These are phyloP conservation scores for Xylaria sp. DNA, from an alignment of 2,329 filamentous ascomycete species.

Conservation along the genomic window DNA sequence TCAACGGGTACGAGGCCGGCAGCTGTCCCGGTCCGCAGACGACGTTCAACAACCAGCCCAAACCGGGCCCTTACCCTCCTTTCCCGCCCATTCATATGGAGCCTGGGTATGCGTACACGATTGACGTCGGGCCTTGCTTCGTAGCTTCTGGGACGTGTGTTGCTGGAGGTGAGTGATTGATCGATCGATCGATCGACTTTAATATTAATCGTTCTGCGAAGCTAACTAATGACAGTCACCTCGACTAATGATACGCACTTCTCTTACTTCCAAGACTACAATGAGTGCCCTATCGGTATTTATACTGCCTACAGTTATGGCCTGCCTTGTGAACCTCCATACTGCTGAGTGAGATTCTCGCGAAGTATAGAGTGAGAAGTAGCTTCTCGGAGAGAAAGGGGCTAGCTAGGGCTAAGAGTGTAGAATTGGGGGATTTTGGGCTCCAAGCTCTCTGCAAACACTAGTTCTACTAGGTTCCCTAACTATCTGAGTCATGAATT, in stretches of 20 bases:
- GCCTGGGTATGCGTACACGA: slow-evolving; percentile 49
- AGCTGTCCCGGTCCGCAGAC: slow-evolving; percentile 48
- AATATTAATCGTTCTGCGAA: too few relatives aligned
- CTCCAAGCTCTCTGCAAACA: too few relatives aligned
- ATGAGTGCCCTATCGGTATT: slow-evolving; percentile 48
- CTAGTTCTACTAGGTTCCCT: too few relatives aligned
- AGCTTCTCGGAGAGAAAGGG: too few relatives aligned
- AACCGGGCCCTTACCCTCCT: slow-evolving; percentile 42
- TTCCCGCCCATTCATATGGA: slow-evolving; percentile 51
- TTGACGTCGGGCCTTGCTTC: slow-evolving; percentile 50
- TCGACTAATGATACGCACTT: slow-evolving; percentile 50
- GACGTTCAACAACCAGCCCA: slow-evolving; percentile 49
- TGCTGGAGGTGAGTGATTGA: slow-evolving; percentile 45
- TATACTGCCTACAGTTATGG: slow-evolving; percentile 49
- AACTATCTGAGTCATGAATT: too few relatives aligned
- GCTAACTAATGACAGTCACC: slow-evolving; percentile 42
- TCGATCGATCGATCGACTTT: neutral
- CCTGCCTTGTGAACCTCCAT: slow-evolving; percentile 42
- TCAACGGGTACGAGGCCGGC: slow-evolving; percentile 47
- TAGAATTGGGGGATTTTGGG: too few relatives aligned
- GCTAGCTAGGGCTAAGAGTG: too few relatives aligned
- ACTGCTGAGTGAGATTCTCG: slow-evolving; percentile 20
- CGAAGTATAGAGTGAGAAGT: neutral
- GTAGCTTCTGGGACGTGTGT: slow-evolving; percentile 47
- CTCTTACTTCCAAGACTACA: slow-evolving; percentile 46